Conservation (phyloP, 257 asterid species). For the Primulina tabacum region DNA sequence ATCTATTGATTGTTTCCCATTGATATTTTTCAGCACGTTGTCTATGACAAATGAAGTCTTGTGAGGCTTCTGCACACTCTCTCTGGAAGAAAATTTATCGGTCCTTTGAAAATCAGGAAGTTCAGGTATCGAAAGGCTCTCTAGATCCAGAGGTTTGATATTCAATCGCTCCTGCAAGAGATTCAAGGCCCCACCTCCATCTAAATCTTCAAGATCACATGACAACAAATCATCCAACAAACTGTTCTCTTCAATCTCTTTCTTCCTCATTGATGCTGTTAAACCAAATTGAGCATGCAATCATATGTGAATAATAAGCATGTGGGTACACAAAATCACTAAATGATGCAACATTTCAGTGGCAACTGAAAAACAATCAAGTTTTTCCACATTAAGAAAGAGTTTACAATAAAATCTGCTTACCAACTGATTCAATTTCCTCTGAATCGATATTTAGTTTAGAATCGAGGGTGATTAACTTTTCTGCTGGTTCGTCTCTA, state of each 20-base stretch:
- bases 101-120: slow-evolving; percentile 41
- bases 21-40: slow-evolving; percentile 40
- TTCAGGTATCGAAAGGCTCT: slow-evolving; percentile 40
- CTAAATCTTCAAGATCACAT: slow-evolving; percentile 49
- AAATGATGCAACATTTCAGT: neutral
- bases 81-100: slow-evolving; percentile 37
- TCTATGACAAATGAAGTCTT: slow-evolving; percentile 41
- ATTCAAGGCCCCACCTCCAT: slow-evolving; percentile 54
- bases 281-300: slow-evolving; percentile 23
- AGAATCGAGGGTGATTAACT: slow-evolving; percentile 28
- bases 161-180: slow-evolving; percentile 65
- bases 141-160: slow-evolving; percentile 59
- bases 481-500: slow-evolving; percentile 33
- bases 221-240: slow-evolving; percentile 57
- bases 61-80: slow-evolving; percentile 36
- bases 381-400: slow-evolving; percentile 12
- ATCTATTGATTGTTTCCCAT: slow-evolving; percentile 29
- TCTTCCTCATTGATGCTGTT: slow-evolving; percentile 41
- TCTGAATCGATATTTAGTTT: slow-evolving; percentile 34
- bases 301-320: slow-evolving; percentile 18
- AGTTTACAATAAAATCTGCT: slow-evolving; percentile 28
- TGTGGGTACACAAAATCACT: slow-evolving; percentile 10
- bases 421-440: slow-evolving; percentile 57
- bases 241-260: slow-evolving; percentile 32
- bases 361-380: slow-evolving; percentile 16